Base-by-base conservation (phyloP, 805 yeast genomes). In the Sungouiozyma intestinalis region DNA sequence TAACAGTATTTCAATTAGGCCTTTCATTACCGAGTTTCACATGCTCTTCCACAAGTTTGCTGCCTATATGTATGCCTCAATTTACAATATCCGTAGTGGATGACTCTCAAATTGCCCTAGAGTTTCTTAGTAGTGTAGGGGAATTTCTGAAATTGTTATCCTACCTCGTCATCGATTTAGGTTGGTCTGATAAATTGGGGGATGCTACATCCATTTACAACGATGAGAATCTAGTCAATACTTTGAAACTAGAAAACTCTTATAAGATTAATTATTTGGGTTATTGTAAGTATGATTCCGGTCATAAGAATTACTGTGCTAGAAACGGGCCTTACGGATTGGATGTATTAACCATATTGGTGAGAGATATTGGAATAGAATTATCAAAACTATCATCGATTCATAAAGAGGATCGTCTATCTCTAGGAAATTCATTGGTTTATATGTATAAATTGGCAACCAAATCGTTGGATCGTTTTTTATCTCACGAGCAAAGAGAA, bases 331-430 rank as follows among this genome's bases (percentile, higher is more conserved):
- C 46, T 33, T 36, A 44, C 20, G 62, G 62, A 9, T 45, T 57
- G 49, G 60, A 60, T 40, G 48, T 55, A 3, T 36, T 58, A 33
- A 46, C 55, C 4, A 43, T 54, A 18, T 34, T 60, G n/a, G 47
- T 53, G 3, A 48, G 55, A 40, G 64, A 60, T 40, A 44, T 60
- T 15, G 64, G 64, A 4, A 45, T 56, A 16, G 60, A 57, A 45
- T 40, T 60, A 27, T 59, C 58, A 2, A 43, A 42, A 34, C 27
- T 53, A 2, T 53, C 62, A 20, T 29, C 51, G 5, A 40, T 41
- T 3, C 45, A 49, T 16, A 36, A 37, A 4, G 50, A 50, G 14
- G 48, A 57, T 32, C 52, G 54, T 4, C 39, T 44, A 15, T 37
- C 48, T 20, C 39, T 57, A 31, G 56, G 63, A 5, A 52, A 53